Base-by-base conservation (phyloP, 495 filamentous ascomycete species). In the Xylaria bambusicola region DNA sequence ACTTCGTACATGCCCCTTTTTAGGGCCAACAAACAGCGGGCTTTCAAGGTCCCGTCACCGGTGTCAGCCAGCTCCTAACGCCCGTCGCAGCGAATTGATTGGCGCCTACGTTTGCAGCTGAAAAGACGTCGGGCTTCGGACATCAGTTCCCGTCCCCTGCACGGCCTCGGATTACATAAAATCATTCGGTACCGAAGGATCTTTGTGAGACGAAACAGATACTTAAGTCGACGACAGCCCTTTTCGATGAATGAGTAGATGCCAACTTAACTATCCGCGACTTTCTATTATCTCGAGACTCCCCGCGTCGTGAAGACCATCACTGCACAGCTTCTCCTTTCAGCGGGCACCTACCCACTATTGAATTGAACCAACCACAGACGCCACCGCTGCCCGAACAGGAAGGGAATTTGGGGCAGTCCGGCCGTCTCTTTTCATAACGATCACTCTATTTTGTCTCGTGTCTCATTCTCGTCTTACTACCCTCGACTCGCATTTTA, bases 321-420 rank as follows among this genome's bases (percentile, higher is more conserved):
- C n/a, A n/a, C n/a, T n/a, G n/a, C n/a, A n/a, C n/a, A n/a, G n/a
- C n/a, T n/a, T n/a, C n/a, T n/a, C 12, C 10, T 44, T 44, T 21
- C 21, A 44, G 4, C 10, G 5, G n/a, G 5, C 2, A 44, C 17
- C 41, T 40, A 40, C 36, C 41, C 4, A 44, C 29, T 36, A 23
- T 18, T n/a, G 12, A 1, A 42, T 54, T 54, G 17, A 35, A 15
- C 53, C 53, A 46, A 56, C 41, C 41, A 56, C 53, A 47, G 52
- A 26, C 10, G 20, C 20, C 27, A 23, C 13, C 2, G 12, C 27
- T 47, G 52, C 52, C 27, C 26, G 17, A 56, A 45, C 27, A 24
- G 53, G 41, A 56, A 56, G 27, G 18, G 53, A 36, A 47, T 47
- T 56, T 33, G 29, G 53, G 53, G 29, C 8, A 46, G 41, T 47